phyloP scores from a whole-genome alignment of 139 green algal species.

The Chlamydomonas sphaeroides region DNA sequence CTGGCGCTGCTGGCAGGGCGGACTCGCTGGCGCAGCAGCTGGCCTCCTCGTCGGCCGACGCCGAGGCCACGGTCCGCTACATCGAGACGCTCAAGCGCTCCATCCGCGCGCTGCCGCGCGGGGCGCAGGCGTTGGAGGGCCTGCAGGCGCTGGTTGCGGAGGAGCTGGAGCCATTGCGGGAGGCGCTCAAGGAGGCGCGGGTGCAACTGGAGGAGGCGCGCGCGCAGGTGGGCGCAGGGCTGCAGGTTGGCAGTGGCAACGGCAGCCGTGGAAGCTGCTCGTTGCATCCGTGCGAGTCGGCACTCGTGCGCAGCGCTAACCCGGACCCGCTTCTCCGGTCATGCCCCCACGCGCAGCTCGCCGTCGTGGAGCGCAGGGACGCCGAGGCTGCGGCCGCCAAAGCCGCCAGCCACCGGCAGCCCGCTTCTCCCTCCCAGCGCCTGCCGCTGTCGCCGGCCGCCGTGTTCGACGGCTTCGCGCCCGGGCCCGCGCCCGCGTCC shows the following conservation, averaged over 20 bases:
- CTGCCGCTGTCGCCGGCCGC: neutral
- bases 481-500: neutral
- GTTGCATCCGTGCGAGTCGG: too few relatives aligned
- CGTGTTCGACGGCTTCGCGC: constrained; percentile 28
- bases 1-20: neutral
- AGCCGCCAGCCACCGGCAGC: too few relatives aligned
- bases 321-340: too few relatives aligned
- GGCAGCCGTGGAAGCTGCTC: too few relatives aligned
- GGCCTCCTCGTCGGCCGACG: neutral
- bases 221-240: neutral
- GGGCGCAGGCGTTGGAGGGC: neutral
- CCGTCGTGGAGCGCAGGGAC: too few relatives aligned
- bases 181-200: neutral
- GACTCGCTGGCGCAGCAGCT: neutral
- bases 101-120: constrained; percentile 5
- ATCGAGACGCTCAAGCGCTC: constrained; percentile 25
- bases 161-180: constrained; percentile 2
- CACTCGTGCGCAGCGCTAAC: too few relatives aligned
- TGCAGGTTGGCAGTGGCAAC: too few relatives aligned
- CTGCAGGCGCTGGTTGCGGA: neutral
- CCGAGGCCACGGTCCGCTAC: neutral
- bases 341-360: too few relatives aligned
- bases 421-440: too few relatives aligned
- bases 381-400: too few relatives aligned
- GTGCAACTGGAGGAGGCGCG: neutral